Conservation (phyloP, 2,329 filamentous ascomycete species). For the Colletotrichum sp. region DNA sequence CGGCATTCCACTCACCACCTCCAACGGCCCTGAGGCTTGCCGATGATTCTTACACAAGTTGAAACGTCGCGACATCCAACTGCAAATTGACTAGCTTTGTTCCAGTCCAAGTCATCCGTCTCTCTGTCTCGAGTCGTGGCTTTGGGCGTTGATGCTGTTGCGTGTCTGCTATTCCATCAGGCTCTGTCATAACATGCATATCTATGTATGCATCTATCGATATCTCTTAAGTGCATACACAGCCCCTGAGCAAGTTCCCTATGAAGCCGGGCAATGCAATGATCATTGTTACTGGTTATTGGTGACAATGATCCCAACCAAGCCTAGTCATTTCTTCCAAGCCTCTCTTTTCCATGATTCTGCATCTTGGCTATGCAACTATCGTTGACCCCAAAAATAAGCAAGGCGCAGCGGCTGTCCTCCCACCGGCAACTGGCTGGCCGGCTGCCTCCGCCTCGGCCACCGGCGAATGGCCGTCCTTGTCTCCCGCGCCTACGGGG, state of each 20-base stretch:
- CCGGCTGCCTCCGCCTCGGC: neutral
- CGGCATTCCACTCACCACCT: neutral
- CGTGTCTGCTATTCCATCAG: no score
- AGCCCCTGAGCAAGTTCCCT: neutral
- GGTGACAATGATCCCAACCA: neutral
- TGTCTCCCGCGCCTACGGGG: neutral
- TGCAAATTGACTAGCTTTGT: neutral
- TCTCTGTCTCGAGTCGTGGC: neutral
- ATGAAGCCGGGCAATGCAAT: neutral
- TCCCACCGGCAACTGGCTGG: neutral
- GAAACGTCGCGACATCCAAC: neutral
- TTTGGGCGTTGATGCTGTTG: neutral
- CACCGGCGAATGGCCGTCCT: neutral
- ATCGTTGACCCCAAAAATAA: neutral
- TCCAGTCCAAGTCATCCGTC: neutral
- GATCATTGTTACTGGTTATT: neutral
- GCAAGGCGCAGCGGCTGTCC: neutral
- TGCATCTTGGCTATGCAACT: accelerated
- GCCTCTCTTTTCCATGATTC: neutral
- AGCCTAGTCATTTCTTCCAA: neutral
- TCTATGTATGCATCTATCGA: neutral
- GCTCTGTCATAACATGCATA: no score
- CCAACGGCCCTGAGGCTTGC: neutral
- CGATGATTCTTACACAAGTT: neutral
- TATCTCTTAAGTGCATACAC: neutral